These are phyloP conservation scores for Picocystis salinarum DNA, from an alignment of 139 green algal species.

Conservation along the genomic window DNA sequence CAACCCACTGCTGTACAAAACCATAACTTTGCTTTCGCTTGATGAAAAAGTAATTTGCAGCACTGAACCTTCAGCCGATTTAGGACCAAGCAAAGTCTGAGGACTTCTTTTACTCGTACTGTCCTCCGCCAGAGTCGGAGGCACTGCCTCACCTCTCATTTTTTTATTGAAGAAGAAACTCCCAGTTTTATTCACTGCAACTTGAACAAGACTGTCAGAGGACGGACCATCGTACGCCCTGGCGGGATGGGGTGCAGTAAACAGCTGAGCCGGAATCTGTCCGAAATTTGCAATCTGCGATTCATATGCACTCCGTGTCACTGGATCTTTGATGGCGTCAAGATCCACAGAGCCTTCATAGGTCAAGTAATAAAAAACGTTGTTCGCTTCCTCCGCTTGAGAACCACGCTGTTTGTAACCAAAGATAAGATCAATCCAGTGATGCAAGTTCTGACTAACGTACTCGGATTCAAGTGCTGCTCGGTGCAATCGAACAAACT, in stretches of 20 bases:
- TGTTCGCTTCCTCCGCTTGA: constrained; percentile 15
- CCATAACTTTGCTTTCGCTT: too few species aligned
- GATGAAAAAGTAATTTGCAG: too few species aligned
- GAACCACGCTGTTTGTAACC: constrained; percentile 27
- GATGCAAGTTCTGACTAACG: constrained; percentile 30
- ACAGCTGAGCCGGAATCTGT: constrained; percentile 19
- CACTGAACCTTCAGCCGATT: too few species aligned
- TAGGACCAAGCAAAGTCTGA: too few species aligned
- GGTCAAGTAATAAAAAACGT: constrained; percentile 34
- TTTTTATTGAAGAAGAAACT: too few species aligned
- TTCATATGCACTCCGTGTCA: constrained; percentile 5
- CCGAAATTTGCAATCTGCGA: constrained; percentile 29
- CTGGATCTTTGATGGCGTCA: constrained; percentile 13
- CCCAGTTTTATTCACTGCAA: too few species aligned
- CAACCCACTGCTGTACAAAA: too few species aligned
- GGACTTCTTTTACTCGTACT: too few species aligned
- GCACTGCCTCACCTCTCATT: too few species aligned
- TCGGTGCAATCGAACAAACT: constrained; percentile 35
- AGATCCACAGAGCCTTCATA: constrained; percentile 32
- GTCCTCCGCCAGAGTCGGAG: too few species aligned
- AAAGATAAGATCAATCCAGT: constrained; percentile 48
- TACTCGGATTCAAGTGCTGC: constrained; percentile 39
- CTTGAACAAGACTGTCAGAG: too few species aligned
- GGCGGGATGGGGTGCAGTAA: neutral
- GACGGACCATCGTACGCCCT: too few species aligned